These are phyloP conservation scores for Oryza glumipatula DNA, from an alignment of 176 grass and related monocot genomes.

Conservation along the genomic window DNA sequence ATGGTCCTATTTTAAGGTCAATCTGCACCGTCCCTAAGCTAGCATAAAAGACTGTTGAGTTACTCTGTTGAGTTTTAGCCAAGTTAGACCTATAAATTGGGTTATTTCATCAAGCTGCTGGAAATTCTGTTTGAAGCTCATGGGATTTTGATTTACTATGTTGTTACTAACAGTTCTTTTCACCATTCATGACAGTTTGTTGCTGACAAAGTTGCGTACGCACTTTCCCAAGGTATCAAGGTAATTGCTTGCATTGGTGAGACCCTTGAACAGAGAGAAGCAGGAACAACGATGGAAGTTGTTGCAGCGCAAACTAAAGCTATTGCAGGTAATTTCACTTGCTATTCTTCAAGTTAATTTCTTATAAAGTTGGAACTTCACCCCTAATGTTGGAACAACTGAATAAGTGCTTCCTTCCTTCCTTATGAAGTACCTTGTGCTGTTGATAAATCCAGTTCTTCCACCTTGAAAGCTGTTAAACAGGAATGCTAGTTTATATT, in stretches of 20 bases:
- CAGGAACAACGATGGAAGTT: slow-evolving; percentile 73
- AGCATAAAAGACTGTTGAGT: neutral
- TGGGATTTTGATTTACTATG: neutral
- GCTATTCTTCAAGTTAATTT: slow-evolving; percentile 18
- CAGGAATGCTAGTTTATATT: neutral
- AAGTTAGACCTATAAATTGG: neutral
- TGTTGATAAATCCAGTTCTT: neutral
- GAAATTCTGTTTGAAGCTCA: neutral
- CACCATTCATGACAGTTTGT: slow-evolving; percentile 61
- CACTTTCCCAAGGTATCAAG: slow-evolving; percentile 80
- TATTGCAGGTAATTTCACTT: slow-evolving; percentile 61
- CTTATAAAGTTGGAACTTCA: neutral
- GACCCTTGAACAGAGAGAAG: slow-evolving; percentile 82
- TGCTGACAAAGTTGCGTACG: slow-evolving; percentile 81
- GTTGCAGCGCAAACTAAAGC: slow-evolving; percentile 80
- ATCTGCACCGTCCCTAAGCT: neutral
- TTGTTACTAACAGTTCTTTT: slow-evolving; percentile 13
- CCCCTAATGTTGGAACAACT: neutral
- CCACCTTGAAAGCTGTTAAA: neutral
- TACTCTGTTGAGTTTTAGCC: neutral
- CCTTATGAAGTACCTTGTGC: neutral
- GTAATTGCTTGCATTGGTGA: slow-evolving; percentile 97
- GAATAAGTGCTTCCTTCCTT: neutral
- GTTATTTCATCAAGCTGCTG: neutral
- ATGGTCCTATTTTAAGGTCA: neutral